Conservation (phyloP, 768 basidiomycete genomes). For the Pisolithus marmoratus region DNA sequence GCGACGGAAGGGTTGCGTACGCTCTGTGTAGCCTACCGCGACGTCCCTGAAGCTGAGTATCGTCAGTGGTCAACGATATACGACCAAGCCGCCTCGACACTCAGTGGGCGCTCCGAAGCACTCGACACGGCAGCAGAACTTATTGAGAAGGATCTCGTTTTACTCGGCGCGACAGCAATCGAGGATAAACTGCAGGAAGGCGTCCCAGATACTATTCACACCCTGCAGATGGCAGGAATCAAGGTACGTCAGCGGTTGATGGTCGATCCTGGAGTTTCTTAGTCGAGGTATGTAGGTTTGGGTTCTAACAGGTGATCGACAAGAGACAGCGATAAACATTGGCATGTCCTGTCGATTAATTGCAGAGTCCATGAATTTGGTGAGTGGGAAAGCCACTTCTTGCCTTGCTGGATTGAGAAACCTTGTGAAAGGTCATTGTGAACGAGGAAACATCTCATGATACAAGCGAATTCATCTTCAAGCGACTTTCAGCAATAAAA, state of each 20-base stretch:
- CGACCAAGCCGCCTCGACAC: slow-evolving; percentile 87
- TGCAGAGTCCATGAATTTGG: slow-evolving; percentile 97
- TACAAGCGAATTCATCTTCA: slow-evolving; percentile 82
- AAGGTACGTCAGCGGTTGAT: slow-evolving; percentile 46
- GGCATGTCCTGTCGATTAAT: slow-evolving; percentile 96
- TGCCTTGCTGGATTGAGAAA: background rate
- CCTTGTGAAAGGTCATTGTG: slow-evolving; percentile 70
- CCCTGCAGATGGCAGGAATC: slow-evolving; percentile 95
- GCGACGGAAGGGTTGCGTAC: slow-evolving; percentile 96
- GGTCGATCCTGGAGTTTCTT: background rate
- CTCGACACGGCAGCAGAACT: slow-evolving; percentile 92
- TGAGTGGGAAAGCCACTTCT: slow-evolving; percentile 23
- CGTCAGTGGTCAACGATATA: slow-evolving; percentile 83
- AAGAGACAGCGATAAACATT: slow-evolving; percentile 99
- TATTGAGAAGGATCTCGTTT: slow-evolving; percentile 89
- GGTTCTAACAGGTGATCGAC: slow-evolving; percentile 96
- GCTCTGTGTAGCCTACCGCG: slow-evolving; percentile 92
- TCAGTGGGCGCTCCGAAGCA: slow-evolving; percentile 92
- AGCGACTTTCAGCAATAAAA: slow-evolving; percentile 87
- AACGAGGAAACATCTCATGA: slow-evolving; percentile 83
- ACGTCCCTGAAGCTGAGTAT: slow-evolving; percentile 89
- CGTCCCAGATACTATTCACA: slow-evolving; percentile 97
- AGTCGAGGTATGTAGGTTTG: slow-evolving; percentile 59
- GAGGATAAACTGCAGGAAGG: slow-evolving; percentile 99
- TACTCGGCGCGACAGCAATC: slow-evolving; percentile 95